Percentiles rank a stretch among this genome's conserved stretches.
Conservation (phyloP, 352 stramenopile species). For the Blastocystis sp. region DNA sequence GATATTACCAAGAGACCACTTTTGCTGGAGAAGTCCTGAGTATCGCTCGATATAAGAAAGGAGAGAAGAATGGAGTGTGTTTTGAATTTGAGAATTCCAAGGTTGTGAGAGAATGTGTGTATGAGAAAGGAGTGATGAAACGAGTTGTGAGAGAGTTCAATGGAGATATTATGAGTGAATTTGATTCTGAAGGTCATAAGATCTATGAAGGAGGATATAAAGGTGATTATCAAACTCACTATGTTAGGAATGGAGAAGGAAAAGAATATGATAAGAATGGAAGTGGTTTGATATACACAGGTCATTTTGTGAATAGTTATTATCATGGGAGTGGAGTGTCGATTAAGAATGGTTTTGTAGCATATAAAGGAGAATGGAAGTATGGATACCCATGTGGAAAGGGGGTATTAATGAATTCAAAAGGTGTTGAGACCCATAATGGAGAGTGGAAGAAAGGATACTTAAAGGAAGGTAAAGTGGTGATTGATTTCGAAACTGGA, state of each 20-base stretch:
- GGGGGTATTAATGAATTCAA: not conserved
- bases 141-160: not conserved
- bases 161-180: not conserved
- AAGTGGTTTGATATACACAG: not conserved
- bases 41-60: not conserved
- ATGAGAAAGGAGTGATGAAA: not conserved
- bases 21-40: not conserved
- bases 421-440: not conserved
- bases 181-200: not conserved
- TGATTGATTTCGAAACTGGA: not conserved
- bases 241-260: not conserved
- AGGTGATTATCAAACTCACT: not conserved
- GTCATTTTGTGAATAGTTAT: not conserved
- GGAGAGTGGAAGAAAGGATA: not conserved
- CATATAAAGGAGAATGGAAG: not conserved
- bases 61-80: not conserved
- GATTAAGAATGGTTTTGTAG: not conserved
- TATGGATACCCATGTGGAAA: not conserved
- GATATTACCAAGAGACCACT: not conserved
- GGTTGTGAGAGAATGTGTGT: not conserved
- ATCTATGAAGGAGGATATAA: not conserved
- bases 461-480: not conserved
- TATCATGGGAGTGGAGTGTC: not conserved
- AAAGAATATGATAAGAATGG: not conserved
- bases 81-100: not conserved